Conservation (phyloP, 73 alveolate species). For the Paramecium sexaurelia region DNA sequence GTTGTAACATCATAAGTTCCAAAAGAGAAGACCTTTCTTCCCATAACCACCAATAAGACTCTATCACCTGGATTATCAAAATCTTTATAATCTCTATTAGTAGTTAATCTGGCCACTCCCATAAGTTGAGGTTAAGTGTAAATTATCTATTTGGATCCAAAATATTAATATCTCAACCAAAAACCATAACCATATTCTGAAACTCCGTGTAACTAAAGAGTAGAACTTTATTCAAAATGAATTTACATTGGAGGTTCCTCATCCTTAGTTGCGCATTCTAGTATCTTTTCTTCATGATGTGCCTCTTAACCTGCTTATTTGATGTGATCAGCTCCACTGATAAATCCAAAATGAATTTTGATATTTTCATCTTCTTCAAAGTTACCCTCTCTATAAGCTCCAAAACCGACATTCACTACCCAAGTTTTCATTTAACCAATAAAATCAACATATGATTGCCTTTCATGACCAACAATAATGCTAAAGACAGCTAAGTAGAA, state of each 20-base stretch:
- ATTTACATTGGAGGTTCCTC: neutral
- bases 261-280: neutral
- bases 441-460: neutral
- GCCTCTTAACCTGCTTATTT: slow-evolving; percentile 27
- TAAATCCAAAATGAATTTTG: slow-evolving; percentile 33
- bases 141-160: neutral
- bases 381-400: slow-evolving; percentile 51
- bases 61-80: slow-evolving; percentile 40
- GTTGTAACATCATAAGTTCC: slow-evolving; percentile 19
- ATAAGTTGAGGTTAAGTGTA: neutral
- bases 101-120: slow-evolving; percentile 8
- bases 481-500: slow-evolving; percentile 11
- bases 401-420: slow-evolving; percentile 44
- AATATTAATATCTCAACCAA: slow-evolving; percentile 33
- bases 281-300: neutral
- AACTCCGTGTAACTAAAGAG: neutral
- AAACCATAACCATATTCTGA: slow-evolving; percentile 48
- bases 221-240: neutral
- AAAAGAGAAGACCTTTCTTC: neutral
- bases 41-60: slow-evolving; percentile 7
- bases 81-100: neutral
- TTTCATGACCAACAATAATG: neutral
- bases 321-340: slow-evolving; percentile 18
- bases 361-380: slow-evolving; percentile 56
- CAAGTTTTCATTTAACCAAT: slow-evolving; percentile 35